Evolutionary conservation across 2,329 filamentous ascomycete genomes (phyloP), one percentile per base, ranked within the genome.

Genomic region (Venturia carpophila): DNA sequence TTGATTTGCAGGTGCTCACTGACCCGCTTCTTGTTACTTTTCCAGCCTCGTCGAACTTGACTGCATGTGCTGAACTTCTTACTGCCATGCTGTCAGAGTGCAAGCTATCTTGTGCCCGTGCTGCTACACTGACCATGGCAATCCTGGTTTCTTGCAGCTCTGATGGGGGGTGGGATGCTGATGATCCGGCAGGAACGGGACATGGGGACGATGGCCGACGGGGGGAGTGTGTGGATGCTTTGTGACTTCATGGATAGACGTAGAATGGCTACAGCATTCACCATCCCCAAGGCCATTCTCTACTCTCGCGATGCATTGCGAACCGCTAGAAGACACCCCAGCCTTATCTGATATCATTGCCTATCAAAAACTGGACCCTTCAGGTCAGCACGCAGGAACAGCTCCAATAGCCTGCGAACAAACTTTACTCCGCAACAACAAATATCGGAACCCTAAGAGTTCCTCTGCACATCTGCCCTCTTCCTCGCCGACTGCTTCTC

Each of bases 311-410:
- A 34, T 34, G 30, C 6, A 6, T 34, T 34, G 30, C 6, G 30
- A 34, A 34, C 30, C 30, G 30, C 30, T 3, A 34, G 30, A 34
- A 3, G 30, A 34, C 30, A 34, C 39, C 9, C 39, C 52, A 58
- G 52, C 30, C 52, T 37, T 58, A 58, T 58, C 52, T 58, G 47
- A 52, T 52, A 52, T 52, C 47, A 52, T 58, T n/a, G 19, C 30
- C 52, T 21, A 58, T 37, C 52, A 24, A 58, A 58, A 58, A 58
- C 27, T n/a, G 52, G 19, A 24, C 52, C 52, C 52, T 17, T 58
- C 52, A 27, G 21, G 27, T n/a, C 27, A 37, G 10, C 45, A 47
- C 19, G 19, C 30, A 56, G 49, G 24, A 56, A 37, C 49, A 49
- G 45, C 45, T 49, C 45, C n/a, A 49, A 49, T 24, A 56, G 30